phyloP scores from a whole-genome alignment of 768 basidiomycete species.

The Boletus bicolor region DNA sequence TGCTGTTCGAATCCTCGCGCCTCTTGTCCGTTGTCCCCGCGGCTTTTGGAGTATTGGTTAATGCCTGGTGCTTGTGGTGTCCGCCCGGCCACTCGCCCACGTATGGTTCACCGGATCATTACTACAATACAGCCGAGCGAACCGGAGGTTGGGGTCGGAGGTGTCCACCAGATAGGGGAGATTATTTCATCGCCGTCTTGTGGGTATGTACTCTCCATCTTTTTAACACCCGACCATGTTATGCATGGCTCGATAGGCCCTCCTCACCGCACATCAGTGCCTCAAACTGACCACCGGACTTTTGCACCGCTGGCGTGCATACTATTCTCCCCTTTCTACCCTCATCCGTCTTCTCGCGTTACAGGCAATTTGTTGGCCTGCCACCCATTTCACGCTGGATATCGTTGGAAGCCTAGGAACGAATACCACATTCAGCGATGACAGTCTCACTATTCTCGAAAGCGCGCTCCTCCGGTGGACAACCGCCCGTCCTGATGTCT shows the following conservation, averaged over 20 bases:
- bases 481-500: conserved; percentile 69
- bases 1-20: conserved; percentile 70
- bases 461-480: conserved; percentile 37
- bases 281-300: conserved; percentile 86
- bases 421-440: conserved; percentile 5
- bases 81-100: conserved; percentile 37
- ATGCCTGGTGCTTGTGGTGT: conserved; percentile 50
- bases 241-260: conserved; percentile 45
- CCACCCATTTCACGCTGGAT: conserved; percentile 80
- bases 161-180: conserved; percentile 51
- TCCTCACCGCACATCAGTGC: conserved; percentile 88
- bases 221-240: not conserved
- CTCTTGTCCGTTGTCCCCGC: conserved; percentile 73
- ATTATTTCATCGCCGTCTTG: conserved; percentile 63
- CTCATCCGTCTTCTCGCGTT: conserved; percentile 89
- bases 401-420: conserved; percentile 50
- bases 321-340: conserved; percentile 85
- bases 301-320: conserved; percentile 83
- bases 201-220: conserved; percentile 51
- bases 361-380: conserved; percentile 96
- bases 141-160: conserved; percentile 27
- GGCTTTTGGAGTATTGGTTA: conserved; percentile 59
- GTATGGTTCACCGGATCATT: conserved; percentile 2
- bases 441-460: conserved; percentile 20
- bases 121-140: not conserved